Percentiles rank a stretch among this genome's conserved stretches.
Conservation (phyloP, 768 basidiomycete genomes). For the Tubosaeta sp. region DNA sequence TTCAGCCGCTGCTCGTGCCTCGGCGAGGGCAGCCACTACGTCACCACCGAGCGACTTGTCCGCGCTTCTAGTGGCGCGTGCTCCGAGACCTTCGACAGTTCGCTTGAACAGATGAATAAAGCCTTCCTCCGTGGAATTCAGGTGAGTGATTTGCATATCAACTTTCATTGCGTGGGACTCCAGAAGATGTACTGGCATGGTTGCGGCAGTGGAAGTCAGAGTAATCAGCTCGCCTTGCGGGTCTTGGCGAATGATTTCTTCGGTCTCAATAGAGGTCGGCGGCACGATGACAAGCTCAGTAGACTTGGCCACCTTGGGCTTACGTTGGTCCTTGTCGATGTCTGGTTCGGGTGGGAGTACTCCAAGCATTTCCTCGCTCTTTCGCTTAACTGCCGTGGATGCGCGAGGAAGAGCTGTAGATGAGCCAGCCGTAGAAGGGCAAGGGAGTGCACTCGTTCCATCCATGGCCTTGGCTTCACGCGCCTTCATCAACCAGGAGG, state of each 20-base stretch:
- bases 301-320: constrained; percentile 48
- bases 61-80: constrained; percentile 51
- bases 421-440: constrained; percentile 1
- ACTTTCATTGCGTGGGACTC: constrained; percentile 27
- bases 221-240: neutral
- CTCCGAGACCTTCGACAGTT: constrained; percentile 64
- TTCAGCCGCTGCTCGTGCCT: constrained; percentile 63
- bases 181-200: neutral
- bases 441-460: constrained; percentile 31
- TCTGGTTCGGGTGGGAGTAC: constrained; percentile 10
- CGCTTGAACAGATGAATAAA: constrained; percentile 66
- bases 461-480: constrained; percentile 70
- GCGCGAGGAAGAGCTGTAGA: constrained; percentile 8
- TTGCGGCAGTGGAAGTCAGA: neutral
- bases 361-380: constrained; percentile 51
- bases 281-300: constrained; percentile 32
- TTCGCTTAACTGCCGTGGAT: constrained; percentile 50
- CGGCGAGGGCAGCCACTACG: constrained; percentile 53
- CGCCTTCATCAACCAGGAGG: constrained; percentile 78
- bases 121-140: constrained; percentile 33
- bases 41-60: constrained; percentile 60
- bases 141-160: constrained; percentile 7
- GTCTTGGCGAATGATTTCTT: constrained; percentile 2
- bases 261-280: constrained; percentile 12
- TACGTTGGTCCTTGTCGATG: constrained; percentile 40